A percentile compares a stretch with the other conserved stretches of the same genome.
Evolutionary conservation across 208 protist genomes (phyloP).

Genomic region (Leishmania amazonensis): DNA sequence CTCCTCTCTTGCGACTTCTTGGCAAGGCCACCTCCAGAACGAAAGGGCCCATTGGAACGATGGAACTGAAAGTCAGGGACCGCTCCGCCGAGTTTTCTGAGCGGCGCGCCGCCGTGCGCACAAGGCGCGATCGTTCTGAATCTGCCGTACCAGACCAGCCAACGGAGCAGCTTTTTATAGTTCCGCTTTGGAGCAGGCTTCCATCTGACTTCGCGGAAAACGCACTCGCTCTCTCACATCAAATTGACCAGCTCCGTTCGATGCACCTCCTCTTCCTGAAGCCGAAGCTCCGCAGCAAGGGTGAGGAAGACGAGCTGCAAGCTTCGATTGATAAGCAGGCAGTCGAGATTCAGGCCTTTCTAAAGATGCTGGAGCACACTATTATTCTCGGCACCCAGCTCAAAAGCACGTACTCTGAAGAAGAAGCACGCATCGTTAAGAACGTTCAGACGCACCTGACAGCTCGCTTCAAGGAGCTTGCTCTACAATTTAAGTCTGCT

Average conservation of each 20-base stretch:
- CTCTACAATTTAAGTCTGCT: slow-evolving; percentile 47
- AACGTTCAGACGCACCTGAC: slow-evolving; percentile 60
- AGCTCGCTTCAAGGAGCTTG: slow-evolving; percentile 36
- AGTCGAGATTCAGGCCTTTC: slow-evolving; percentile 41
- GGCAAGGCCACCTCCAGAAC: not conserved
- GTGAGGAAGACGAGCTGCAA: slow-evolving; percentile 44
- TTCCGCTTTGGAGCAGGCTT: slow-evolving; percentile 26
- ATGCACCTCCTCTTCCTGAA: slow-evolving; percentile 50
- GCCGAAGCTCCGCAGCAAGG: slow-evolving; percentile 56
- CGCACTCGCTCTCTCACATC: not conserved
- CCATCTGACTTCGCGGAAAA: slow-evolving; percentile 29
- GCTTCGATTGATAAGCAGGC: slow-evolving; percentile 43
- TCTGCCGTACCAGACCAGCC: not conserved
- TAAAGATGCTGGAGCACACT: slow-evolving; percentile 74
- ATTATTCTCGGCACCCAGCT: slow-evolving; percentile 51
- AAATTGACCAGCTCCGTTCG: slow-evolving; percentile 47
- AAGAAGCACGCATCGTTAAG: slow-evolving; percentile 51
- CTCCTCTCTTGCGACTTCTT: slow-evolving; percentile 1
- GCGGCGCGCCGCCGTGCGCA: slow-evolving; percentile 12
- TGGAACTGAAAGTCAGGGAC: slow-evolving; percentile 26
- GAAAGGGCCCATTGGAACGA: not conserved
- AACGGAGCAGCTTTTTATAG: slow-evolving; percentile 10
- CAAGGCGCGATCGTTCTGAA: not conserved
- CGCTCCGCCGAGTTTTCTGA: slow-evolving; percentile 37
- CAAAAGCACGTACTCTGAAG: slow-evolving; percentile 38